Evolutionary conservation across 805 yeast species (phyloP), one percentile per base, ranked within the genome.

Genomic region (Pichia californica): DNA sequence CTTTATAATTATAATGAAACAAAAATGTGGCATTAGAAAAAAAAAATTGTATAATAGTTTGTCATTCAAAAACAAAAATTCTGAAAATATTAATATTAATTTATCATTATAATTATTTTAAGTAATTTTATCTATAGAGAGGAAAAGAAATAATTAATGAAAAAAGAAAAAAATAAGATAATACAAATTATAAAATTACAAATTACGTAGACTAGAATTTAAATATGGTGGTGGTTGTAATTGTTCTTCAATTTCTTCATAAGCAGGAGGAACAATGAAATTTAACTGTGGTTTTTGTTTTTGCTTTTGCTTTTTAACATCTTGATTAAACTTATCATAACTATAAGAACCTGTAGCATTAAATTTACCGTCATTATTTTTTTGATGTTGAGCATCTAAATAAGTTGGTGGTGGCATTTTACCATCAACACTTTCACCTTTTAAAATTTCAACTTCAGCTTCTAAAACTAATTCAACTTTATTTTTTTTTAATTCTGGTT

Each of bases 401-500:
- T 48, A 55, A n/a, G 49, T 39, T 18, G 57, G 56, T 9, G 55
- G 56, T 9, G 53, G 51, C 38, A 46, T 19, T 23, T 48, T 49
- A 9, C 61, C 64, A 21, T 38, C 29, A n/a, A 39, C 36, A 44
- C 57, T 52, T 38, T 52, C 53, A 18, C 42, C 33, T 38, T 49
- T 48, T 4, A 57, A 39, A 2, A 60, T 26, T 2, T 40, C 49
- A 7, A 59, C 43, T 11, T 49, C 41, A 2, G 52, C 47, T 4
- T 53, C 47, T 38, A 59, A 36, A 14, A 53, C 44, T 19, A 60
- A 49, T 39, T 59, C 62, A 14, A 60, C 53, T 37, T 46, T 52
- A 19, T 41, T 42, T 34, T 45, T 45, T 7, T 28, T 36, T 3
- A 32, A 31, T 2, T 25, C 19, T 2, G 25, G 15, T 42, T 60